A percentile compares a stretch with the other conserved stretches of the same genome.
Evolutionary conservation across 73 alveolate species (phyloP).

Genomic region (Urostyla sp.): DNA sequence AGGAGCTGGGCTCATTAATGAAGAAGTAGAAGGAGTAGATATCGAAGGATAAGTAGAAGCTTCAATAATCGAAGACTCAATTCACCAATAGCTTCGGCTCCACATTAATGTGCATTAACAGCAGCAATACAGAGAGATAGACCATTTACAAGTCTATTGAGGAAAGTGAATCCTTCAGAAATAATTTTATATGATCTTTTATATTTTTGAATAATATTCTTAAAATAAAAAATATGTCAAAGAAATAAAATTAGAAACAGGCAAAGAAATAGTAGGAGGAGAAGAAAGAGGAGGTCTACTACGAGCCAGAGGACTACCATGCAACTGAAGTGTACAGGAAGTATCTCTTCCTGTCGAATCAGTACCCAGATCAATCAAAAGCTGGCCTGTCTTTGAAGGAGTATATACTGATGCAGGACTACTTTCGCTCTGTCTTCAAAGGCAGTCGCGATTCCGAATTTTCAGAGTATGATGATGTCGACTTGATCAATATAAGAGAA

Average conservation of each 20-base stretch:
- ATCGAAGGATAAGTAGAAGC: slow-evolving; percentile 34
- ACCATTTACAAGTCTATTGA: background rate
- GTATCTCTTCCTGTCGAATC: slow-evolving; percentile 3
- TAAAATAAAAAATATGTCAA: background rate
- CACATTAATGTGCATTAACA: no score
- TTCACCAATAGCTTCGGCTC: slow-evolving; percentile 47
- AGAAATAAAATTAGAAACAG: background rate
- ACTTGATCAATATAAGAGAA: slow-evolving; percentile 16
- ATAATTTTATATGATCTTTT: background rate
- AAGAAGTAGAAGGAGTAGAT: slow-evolving; percentile 35
- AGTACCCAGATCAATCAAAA: slow-evolving; percentile 26
- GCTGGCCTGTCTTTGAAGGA: slow-evolving; percentile 14
- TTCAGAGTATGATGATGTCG: slow-evolving; percentile 31
- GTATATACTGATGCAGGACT: slow-evolving; percentile 27
- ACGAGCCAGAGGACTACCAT: slow-evolving; percentile 44
- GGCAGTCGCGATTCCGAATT: slow-evolving; percentile 44
- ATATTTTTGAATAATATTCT: background rate
- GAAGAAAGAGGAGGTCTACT: slow-evolving; percentile 9
- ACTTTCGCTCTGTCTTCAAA: slow-evolving; percentile 4
- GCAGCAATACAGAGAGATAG: no score
- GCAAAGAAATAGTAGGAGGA: background rate
- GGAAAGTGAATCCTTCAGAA: slow-evolving; percentile 6
- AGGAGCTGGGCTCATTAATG: slow-evolving; percentile 1
- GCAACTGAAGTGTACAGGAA: slow-evolving; percentile 23
- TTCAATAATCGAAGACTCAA: background rate